Percentiles rank a stretch among this genome's conserved stretches.
Conservation (phyloP, 257 asterid genomes). For the Ajuga chamaepitys region DNA sequence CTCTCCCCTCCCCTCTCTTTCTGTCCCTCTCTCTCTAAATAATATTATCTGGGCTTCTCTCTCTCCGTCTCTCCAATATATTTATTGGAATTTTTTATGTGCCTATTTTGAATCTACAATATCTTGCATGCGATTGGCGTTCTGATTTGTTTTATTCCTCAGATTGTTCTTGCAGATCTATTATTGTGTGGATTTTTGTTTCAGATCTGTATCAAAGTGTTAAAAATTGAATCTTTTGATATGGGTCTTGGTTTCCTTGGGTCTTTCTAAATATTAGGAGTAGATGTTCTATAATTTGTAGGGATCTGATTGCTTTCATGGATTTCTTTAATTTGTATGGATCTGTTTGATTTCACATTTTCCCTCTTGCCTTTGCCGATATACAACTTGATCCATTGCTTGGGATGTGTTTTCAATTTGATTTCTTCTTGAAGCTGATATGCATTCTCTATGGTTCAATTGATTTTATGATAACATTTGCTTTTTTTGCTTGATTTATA, state of each 20-base stretch:
- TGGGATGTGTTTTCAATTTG: not conserved
- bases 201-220: constrained; percentile 43
- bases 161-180: constrained; percentile 33
- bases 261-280: not conserved
- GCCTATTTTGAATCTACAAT: constrained; percentile 1
- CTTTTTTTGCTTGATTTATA: not conserved
- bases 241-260: constrained; percentile 9
- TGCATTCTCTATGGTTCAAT: not conserved
- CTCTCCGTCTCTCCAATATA: constrained; percentile 27
- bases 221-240: constrained; percentile 27
- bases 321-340: constrained; percentile 3
- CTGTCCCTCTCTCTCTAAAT: constrained; percentile 18
- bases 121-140: constrained; percentile 4
- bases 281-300: constrained; percentile 1
- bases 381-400: too few relatives aligned
- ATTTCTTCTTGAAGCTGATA: not conserved
- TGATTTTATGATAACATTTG: not conserved
- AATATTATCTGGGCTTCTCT: constrained; percentile 25
- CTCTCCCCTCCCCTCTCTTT: constrained; percentile 29
- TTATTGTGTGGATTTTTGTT: constrained; percentile 4
- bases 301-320: constrained; percentile 18
- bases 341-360: constrained; percentile 16
- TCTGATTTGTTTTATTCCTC: constrained; percentile 11
- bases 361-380: too few relatives aligned
- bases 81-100: constrained; percentile 10